Evolutionary conservation across 1,139 yeast genomes (phyloP), one percentile per base, ranked within the genome.

Genomic region (Ogataea hybrid): DNA sequence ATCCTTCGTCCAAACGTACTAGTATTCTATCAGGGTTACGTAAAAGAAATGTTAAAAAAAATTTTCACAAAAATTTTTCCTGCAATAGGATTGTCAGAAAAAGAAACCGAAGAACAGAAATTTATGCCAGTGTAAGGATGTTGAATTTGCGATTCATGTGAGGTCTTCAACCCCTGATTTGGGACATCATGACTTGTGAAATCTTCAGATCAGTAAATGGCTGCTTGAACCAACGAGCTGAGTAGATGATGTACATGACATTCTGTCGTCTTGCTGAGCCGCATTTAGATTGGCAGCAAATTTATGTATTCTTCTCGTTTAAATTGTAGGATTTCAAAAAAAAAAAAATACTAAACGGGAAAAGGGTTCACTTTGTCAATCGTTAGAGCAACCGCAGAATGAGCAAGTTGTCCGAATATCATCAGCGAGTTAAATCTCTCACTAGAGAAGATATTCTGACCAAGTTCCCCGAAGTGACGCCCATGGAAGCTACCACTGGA

Each of bases 401-500:
- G 49, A 22, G 41, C 27, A 38, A 21, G 14, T 18, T 41, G 25
- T 44, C 56, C 9, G 42, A 42, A 11, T 83, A 79, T 63, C 72
- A 72, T 31, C 60, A 71, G 42, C 67, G 80, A 37, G 92, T 83
- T 25, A 68, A 75, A 48, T 60, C 71, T 33, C 71, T 82, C 38
- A 55, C 67, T 1, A 67, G 67, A 6, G 64, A 67, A 12, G 73
- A 77, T 23, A 80, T 86, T 47, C 65, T 83, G 50, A 58, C 55
- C 17, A 67, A 68, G 47, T 85, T 89, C 73, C 75, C 81, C 5
- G 94, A 83, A 7, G 75, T 84, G 12, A 75, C 79, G 15, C 79
- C 82, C 1, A 58, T 77, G 42, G 67, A 65, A 29, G 56, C 69
- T 32, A 73, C 77, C 32, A 66, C 77, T 3, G 82, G 81, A 3